Evolutionary conservation across 495 filamentous ascomycete species (phyloP).

Genomic region (Aspergillus coremiiformis): DNA sequence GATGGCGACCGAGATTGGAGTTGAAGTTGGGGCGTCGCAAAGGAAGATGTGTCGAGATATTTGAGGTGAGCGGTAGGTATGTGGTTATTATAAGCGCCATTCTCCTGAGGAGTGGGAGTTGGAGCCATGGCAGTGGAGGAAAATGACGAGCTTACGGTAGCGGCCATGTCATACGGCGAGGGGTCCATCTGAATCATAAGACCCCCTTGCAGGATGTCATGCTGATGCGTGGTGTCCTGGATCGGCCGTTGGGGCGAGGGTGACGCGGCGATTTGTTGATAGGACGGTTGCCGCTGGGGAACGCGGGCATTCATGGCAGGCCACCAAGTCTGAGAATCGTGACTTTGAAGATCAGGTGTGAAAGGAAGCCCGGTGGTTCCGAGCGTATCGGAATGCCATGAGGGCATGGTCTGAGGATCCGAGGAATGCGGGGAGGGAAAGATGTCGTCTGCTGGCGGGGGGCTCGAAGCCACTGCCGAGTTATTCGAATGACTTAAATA

Average conservation of each 20-base stretch:
- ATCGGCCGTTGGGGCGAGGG: slow-evolving; percentile 29
- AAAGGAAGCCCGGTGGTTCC: slow-evolving; percentile 31
- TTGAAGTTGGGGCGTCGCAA: slow-evolving; percentile 23
- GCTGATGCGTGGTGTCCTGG: slow-evolving; percentile 24
- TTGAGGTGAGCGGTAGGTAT: slow-evolving; percentile 21
- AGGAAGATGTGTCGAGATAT: slow-evolving; percentile 24
- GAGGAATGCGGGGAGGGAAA: slow-evolving; percentile 42
- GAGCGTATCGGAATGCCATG: slow-evolving; percentile 41
- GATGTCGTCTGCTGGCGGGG: slow-evolving; percentile 37
- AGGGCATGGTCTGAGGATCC: slow-evolving; percentile 37
- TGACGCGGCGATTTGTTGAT: slow-evolving; percentile 30
- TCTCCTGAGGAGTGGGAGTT: slow-evolving; percentile 12
- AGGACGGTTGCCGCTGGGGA: slow-evolving; percentile 31
- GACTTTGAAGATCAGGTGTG: slow-evolving; percentile 34
- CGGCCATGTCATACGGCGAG: slow-evolving; percentile 30
- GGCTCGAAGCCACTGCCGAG: slow-evolving; percentile 31
- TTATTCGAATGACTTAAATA: slow-evolving; percentile 32
- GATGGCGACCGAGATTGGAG: slow-evolving; percentile 31
- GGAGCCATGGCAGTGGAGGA: slow-evolving; percentile 23
- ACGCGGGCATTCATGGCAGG: slow-evolving; percentile 33
- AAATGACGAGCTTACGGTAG: slow-evolving; percentile 22
- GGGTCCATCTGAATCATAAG: slow-evolving; percentile 43
- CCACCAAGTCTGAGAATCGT: slow-evolving; percentile 40
- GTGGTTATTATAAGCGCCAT: slow-evolving; percentile 13
- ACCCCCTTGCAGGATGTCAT: slow-evolving; percentile 37